These are phyloP conservation scores for Exophiala calicioides DNA, from an alignment of 2,329 filamentous ascomycete genomes.

Conservation along the genomic window DNA sequence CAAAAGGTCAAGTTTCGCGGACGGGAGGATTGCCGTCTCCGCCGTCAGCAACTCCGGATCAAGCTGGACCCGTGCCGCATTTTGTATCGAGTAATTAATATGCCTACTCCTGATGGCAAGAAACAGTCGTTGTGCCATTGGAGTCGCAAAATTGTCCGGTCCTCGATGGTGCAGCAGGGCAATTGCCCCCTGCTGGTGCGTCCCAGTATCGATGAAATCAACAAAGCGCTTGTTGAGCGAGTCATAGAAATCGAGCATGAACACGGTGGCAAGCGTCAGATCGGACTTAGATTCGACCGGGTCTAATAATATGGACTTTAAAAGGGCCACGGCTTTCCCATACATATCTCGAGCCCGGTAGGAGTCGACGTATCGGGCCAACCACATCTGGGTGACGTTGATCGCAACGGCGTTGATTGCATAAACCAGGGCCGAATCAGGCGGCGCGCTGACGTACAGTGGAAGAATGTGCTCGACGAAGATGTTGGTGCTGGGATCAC, in stretches of 20 bases:
- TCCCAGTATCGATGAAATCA: slow-evolving; percentile 19
- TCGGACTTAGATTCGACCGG: slow-evolving; percentile 13
- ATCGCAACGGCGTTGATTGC: slow-evolving; percentile 21
- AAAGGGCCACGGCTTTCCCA: slow-evolving; percentile 13
- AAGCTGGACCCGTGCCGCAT: slow-evolving; percentile 8
- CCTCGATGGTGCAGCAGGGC: slow-evolving; percentile 20
- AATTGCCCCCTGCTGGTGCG: slow-evolving; percentile 25
- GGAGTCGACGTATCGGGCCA: slow-evolving; percentile 13
- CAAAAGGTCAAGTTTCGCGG: slow-evolving; percentile 22
- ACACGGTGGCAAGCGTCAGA: slow-evolving; percentile 23
- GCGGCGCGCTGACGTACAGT: slow-evolving; percentile 16
- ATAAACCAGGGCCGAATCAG: slow-evolving; percentile 14
- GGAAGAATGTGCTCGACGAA: slow-evolving; percentile 26
- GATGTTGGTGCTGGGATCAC: slow-evolving; percentile 25
- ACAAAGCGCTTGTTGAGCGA: slow-evolving; percentile 23
- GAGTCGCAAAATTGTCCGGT: slow-evolving; percentile 16
- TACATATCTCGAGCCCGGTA: slow-evolving; percentile 17
- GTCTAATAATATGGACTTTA: slow-evolving; percentile 15
- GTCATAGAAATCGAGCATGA: slow-evolving; percentile 28
- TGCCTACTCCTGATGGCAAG: slow-evolving; percentile 21
- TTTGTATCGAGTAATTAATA: slow-evolving; percentile 21
- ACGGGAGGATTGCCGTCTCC: slow-evolving; percentile 16
- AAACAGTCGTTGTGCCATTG: slow-evolving; percentile 18
- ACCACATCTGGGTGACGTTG: slow-evolving; percentile 24
- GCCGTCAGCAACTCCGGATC: slow-evolving; percentile 9